These are phyloP conservation scores for Gaultheria prostrata DNA, from an alignment of 148 eudicot genomes.

Conservation along the genomic window DNA sequence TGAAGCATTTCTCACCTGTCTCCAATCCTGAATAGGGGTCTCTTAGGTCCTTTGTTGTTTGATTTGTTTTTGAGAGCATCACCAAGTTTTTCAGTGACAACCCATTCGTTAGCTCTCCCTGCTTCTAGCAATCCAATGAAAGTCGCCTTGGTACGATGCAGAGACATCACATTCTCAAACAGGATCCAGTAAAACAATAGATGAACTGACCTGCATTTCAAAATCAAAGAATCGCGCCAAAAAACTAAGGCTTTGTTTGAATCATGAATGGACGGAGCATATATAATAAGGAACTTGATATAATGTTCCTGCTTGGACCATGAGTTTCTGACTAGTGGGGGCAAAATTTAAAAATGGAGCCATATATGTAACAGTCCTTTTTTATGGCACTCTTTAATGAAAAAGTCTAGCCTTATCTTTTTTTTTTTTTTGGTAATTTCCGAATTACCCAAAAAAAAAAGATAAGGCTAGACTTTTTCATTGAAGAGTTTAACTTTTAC, in stretches of 20 bases:
- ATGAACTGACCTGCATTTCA: slow-evolving; percentile 73
- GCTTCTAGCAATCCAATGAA: slow-evolving; percentile 81
- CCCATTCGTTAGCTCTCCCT: slow-evolving; percentile 94
- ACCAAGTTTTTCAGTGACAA: slow-evolving; percentile 96
- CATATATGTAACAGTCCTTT: too few relatives aligned
- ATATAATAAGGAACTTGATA: not conserved
- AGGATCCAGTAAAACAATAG: slow-evolving; percentile 87
- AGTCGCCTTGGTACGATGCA: slow-evolving; percentile 94
- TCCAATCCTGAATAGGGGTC: slow-evolving; percentile 49
- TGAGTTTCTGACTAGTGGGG: too few relatives aligned
- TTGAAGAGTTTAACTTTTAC: too few relatives aligned
- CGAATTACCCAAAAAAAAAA: too few relatives aligned
- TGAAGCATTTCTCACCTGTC: slow-evolving; percentile 51
- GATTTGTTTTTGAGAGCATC: slow-evolving; percentile 70
- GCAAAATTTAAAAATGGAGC: too few relatives aligned
- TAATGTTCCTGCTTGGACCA: too few relatives aligned
- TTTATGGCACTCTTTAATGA: too few relatives aligned
- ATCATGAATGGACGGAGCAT: not conserved
- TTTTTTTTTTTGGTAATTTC: too few relatives aligned
- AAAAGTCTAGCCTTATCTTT: too few relatives aligned
- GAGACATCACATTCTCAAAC: slow-evolving; percentile 97
- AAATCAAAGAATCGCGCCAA: not conserved
- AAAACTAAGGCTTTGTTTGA: not conserved
- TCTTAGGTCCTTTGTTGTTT: slow-evolving; percentile 47
- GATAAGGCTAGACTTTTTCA: too few relatives aligned